Evolutionary conservation across 768 basidiomycete species (phyloP).

Genomic region (Termitomyces sp.): DNA sequence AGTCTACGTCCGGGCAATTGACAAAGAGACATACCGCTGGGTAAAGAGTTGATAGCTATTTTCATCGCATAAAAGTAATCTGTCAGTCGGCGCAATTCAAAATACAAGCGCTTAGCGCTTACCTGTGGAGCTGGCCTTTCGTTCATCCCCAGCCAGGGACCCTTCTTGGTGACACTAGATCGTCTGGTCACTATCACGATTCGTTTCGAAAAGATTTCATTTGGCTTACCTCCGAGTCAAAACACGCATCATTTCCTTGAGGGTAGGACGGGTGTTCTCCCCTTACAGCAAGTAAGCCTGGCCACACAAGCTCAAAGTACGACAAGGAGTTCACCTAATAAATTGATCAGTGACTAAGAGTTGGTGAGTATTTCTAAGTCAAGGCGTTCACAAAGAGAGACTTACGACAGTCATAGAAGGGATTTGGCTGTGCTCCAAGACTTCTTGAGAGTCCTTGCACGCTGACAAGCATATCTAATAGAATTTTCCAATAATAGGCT

Average conservation of each 20-base stretch:
- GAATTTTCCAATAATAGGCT: not conserved
- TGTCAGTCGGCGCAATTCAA: not conserved
- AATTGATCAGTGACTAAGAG: not conserved
- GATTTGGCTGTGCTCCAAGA: not conserved
- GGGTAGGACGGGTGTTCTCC: not conserved
- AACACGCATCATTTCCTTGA: not conserved
- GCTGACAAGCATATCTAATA: constrained; percentile 3
- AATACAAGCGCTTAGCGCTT: not conserved
- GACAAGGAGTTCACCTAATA: not conserved
- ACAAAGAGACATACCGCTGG: not conserved
- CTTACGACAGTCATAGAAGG: not conserved
- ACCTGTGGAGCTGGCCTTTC: not conserved
- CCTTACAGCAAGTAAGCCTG: not conserved
- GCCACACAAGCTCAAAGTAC: not conserved
- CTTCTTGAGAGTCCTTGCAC: constrained; percentile 2
- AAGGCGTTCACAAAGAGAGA: not conserved
- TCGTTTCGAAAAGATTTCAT: too few relatives aligned
- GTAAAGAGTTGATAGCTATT: constrained; percentile 1
- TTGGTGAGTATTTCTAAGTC: not conserved
- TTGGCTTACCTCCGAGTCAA: not conserved
- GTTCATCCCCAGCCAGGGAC: not conserved
- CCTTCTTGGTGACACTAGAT: not conserved
- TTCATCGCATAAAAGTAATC: too few relatives aligned
- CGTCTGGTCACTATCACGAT: not conserved
- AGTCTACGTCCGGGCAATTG: not conserved